Base-by-base conservation (phyloP, 352 stramenopile genomes). In the Phytophthora fragariae region DNA sequence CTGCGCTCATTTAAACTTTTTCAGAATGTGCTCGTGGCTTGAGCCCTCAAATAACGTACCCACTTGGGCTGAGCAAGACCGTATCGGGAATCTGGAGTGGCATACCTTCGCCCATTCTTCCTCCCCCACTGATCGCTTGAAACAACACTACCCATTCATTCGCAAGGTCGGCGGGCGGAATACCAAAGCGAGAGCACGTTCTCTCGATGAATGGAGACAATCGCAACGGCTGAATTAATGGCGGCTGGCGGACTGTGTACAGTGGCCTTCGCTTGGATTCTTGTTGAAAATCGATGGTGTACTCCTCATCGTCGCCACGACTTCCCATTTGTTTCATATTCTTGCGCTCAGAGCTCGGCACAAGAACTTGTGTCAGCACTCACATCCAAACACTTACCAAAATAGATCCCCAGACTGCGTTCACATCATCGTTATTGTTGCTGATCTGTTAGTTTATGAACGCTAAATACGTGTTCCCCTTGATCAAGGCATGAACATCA, bases 121-220 rank as follows among this genome's bases (percentile, higher is more conserved):
- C 56, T 12, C 57, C 70, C 9, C 60, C 70, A n/a, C 72, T 68
- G n/a, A 92, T 80, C 9, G 67, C 76, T 55, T 87, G 80, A 55
- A 90, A 90, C 3, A 92, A 50, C 11, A 77, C 73, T 3, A 92
- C 75, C 85, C 85, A 92, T 68, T 92, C 85, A 47, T 84, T 74
- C 0, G 79, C 85, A 9, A 92, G 72, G 55, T 92, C 83, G 10
- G 68, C 57, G 11, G 27, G 5, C 37, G 41, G 24, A 8, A 83
- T 57, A 8, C 75, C 76, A 14, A 76, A 81, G 21, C 67, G 67
- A 5, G 31, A 41, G 29, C 59, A 66, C 0, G 73, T 84, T 44
- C 57, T 75, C 33, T 83, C 73, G 0, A 71, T 68, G 37, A 92
- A 90, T 8, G 46, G 10, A 14, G 85, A 90, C 10, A 68, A 54